A percentile compares a stretch with the other conserved stretches of the same genome.
phyloP scores from a whole-genome alignment of 306 rosid genomes.

The Lathyrus tuberosus region DNA sequence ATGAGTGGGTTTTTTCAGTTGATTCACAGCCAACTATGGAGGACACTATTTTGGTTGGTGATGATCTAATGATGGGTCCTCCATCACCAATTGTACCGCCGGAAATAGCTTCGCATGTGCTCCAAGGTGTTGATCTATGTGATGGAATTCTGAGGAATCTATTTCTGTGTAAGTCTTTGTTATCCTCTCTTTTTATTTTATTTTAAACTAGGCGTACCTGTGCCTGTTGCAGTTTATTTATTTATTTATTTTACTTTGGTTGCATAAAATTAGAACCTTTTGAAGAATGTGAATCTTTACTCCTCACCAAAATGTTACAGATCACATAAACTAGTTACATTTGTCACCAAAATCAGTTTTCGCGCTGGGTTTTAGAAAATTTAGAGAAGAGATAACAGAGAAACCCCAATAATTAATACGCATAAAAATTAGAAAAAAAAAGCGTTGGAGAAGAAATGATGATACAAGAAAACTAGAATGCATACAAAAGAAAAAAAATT shows the following conservation, averaged over 20 bases:
- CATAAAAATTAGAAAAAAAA: neutral
- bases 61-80: constrained; percentile 90
- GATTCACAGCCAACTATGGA: constrained; percentile 94
- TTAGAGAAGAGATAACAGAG: neutral
- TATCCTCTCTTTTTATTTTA: neutral
- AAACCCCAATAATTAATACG: neutral
- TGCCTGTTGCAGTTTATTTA: too few relatives aligned
- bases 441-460: neutral
- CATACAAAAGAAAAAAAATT: neutral
- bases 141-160: constrained; percentile 87
- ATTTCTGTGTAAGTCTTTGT: constrained; percentile 68
- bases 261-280: neutral
- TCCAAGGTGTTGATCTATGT: constrained; percentile 83
- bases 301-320: neutral
- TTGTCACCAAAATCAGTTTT: constrained; percentile 14
- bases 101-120: constrained; percentile 93
- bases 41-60: constrained; percentile 93
- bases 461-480: neutral
- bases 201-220: too few relatives aligned
- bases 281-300: constrained; percentile 1
- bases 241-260: neutral
- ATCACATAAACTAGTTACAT: neutral
- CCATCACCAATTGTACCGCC: constrained; percentile 92
- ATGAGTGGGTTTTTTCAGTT: constrained; percentile 60
- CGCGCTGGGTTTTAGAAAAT: neutral